phyloP scores from a whole-genome alignment of 1,284 basidiomycete species.

The Cutaneotrichosporon sp. region DNA sequence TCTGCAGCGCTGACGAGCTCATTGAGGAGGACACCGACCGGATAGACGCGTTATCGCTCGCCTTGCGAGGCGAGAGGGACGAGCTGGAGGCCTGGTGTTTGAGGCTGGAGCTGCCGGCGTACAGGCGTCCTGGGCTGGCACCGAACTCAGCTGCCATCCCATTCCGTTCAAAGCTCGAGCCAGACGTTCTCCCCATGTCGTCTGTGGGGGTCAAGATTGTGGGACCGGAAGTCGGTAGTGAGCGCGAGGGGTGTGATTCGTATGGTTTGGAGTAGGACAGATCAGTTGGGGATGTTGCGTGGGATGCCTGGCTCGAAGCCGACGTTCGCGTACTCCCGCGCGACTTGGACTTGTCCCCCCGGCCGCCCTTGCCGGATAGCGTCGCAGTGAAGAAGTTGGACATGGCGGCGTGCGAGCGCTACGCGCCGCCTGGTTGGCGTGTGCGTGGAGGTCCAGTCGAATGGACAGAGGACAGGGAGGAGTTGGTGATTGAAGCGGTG shows the following conservation, averaged over 20 bases:
- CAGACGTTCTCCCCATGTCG: neutral
- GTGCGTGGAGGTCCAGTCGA: neutral
- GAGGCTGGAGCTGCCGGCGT: constrained; percentile 9
- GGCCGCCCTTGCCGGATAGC: constrained; percentile 4
- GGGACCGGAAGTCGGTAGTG: neutral
- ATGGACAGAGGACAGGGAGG: neutral
- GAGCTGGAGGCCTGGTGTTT: constrained; percentile 1
- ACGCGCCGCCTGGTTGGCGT: neutral
- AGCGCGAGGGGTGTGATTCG: constrained; percentile 4
- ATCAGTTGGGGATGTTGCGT: constrained; percentile 9
- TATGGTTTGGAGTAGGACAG: constrained; percentile 5
- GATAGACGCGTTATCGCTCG: constrained; percentile 34
- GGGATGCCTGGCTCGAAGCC: constrained; percentile 19
- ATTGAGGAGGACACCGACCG: constrained; percentile 26
- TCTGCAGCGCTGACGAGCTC: constrained; percentile 6
- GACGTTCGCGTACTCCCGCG: constrained; percentile 20
- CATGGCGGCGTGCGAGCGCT: constrained; percentile 6
- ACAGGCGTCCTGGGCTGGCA: constrained; percentile 21
- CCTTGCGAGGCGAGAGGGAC: constrained; percentile 14
- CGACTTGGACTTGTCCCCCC: constrained; percentile 7
- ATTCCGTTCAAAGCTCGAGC: neutral
- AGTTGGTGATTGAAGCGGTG: no score
- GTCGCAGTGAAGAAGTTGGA: constrained; percentile 6
- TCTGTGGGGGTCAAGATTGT: neutral
- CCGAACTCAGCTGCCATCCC: constrained; percentile 24